These are phyloP conservation scores for Wickerhamomyces canadensis DNA, from an alignment of 805 yeast genomes.

Conservation along the genomic window DNA sequence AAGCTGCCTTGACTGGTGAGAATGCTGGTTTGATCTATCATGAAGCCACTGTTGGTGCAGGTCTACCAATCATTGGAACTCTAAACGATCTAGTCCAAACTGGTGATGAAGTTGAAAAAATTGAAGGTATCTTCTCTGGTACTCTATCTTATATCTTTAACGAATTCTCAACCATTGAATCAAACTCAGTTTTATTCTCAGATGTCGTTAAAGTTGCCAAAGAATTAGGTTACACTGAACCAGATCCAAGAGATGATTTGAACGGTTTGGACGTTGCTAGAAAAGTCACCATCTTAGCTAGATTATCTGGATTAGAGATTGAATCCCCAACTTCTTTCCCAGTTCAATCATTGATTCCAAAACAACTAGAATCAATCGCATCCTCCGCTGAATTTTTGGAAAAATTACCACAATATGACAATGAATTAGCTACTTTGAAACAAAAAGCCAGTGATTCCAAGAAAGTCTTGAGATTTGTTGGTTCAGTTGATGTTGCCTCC, in stretches of 20 bases:
- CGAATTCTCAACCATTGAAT: constrained; percentile 71
- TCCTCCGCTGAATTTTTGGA: constrained; percentile 75
- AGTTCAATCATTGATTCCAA: constrained; percentile 89
- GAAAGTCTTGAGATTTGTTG: constrained; percentile 91
- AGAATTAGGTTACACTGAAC: constrained; percentile 92
- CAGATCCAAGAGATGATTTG: constrained; percentile 98
- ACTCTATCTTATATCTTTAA: constrained; percentile 93
- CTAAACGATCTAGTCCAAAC: constrained; percentile 84
- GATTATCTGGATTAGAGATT: constrained; percentile 82
- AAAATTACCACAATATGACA: constrained; percentile 79
- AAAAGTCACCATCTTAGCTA: constrained; percentile 92
- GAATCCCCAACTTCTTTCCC: constrained; percentile 90
- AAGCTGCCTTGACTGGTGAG: constrained; percentile 39
- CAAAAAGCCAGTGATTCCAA: constrained; percentile 74
- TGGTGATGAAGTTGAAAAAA: constrained; percentile 86
- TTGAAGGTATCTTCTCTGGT: constrained; percentile 97
- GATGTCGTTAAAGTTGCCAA: constrained; percentile 88
- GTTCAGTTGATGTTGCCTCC: constrained; percentile 73
- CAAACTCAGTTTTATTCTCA: constrained; percentile 69
- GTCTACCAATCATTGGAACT: constrained; percentile 88
- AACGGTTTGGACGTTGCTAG: constrained; percentile 98
- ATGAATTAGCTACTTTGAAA: constrained; percentile 70
- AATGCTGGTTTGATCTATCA: constrained; percentile 77
- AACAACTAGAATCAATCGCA: constrained; percentile 66
- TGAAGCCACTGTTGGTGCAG: constrained; percentile 99